Conservation (phyloP, 169 alveolate genomes). For the Cryptosporidium ryanae region DNA sequence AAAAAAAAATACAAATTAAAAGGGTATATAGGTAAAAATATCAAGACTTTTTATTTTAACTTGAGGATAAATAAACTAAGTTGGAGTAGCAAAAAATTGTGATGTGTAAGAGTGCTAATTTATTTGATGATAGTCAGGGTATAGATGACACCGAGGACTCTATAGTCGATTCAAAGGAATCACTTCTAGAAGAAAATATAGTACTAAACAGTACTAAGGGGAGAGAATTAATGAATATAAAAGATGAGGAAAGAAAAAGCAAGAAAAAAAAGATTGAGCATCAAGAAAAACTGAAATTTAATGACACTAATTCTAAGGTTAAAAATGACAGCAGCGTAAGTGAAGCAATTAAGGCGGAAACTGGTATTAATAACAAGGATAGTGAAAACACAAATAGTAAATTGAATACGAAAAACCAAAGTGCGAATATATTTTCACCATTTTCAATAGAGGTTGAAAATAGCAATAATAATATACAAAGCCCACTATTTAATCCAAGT, state of each 20-base stretch:
- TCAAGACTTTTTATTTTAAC: no score
- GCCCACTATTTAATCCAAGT: conserved; percentile 60
- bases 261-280: conserved; percentile 24
- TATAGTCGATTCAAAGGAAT: conserved; percentile 53
- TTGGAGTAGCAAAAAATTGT: not conserved
- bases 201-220: conserved; percentile 15
- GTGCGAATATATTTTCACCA: conserved; percentile 35
- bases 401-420: not conserved
- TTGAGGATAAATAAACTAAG: no score
- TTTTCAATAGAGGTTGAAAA: conserved; percentile 13
- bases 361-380: not conserved
- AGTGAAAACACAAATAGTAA: not conserved
- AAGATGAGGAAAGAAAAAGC: not conserved
- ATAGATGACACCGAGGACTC: conserved; percentile 35
- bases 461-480: conserved; percentile 51
- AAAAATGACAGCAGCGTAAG: not conserved
- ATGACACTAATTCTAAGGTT: not conserved
- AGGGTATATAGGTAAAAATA: no score
- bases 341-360: not conserved
- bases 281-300: conserved; percentile 29
- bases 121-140: conserved; percentile 12
- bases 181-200: conserved; percentile 10
- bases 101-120: not conserved
- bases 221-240: conserved; percentile 17
- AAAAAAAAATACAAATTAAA: no score